Percentiles rank a stretch among this genome's conserved stretches.
Conservation (phyloP, 148 eudicot species). For the Rheum nobile region DNA sequence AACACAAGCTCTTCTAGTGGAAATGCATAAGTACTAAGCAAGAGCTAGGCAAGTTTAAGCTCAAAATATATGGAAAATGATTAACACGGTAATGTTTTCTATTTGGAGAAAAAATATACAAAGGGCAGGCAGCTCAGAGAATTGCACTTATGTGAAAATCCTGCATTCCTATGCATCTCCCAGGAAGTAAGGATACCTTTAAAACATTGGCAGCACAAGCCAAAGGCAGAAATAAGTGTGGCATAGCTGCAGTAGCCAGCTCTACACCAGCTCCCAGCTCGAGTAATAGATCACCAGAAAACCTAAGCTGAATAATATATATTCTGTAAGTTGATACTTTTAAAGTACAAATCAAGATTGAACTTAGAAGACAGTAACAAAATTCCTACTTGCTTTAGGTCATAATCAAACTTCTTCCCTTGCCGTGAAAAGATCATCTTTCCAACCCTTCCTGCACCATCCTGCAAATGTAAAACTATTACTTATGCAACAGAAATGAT, state of each 20-base stretch:
- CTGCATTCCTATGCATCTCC: not conserved
- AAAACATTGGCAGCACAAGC: constrained; percentile 95
- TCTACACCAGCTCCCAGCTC: constrained; percentile 96
- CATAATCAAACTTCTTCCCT: constrained; percentile 95
- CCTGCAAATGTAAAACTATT: constrained; percentile 21
- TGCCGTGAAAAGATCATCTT: constrained; percentile 93
- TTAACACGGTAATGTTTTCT: not conserved
- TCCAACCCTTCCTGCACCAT: constrained; percentile 94
- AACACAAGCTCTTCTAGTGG: not conserved
- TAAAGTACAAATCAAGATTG: not conserved
- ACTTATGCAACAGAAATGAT: not conserved
- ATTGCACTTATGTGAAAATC: not conserved
- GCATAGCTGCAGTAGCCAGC: constrained; percentile 83
- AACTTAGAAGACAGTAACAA: not conserved
- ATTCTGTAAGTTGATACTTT: not conserved
- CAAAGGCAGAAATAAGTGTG: constrained; percentile 88
- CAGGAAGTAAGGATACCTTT: constrained; percentile 36
- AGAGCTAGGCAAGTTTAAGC: not conserved
- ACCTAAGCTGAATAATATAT: constrained; percentile 49
- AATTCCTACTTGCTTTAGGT: constrained; percentile 69
- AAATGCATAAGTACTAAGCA: not conserved
- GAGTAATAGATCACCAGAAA: constrained; percentile 88
- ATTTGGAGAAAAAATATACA: not conserved
- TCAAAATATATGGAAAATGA: not conserved
- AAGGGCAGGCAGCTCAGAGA: not conserved